phyloP scores from a whole-genome alignment of 2,329 filamentous ascomycete species.

The Fusarium cyanostomum region DNA sequence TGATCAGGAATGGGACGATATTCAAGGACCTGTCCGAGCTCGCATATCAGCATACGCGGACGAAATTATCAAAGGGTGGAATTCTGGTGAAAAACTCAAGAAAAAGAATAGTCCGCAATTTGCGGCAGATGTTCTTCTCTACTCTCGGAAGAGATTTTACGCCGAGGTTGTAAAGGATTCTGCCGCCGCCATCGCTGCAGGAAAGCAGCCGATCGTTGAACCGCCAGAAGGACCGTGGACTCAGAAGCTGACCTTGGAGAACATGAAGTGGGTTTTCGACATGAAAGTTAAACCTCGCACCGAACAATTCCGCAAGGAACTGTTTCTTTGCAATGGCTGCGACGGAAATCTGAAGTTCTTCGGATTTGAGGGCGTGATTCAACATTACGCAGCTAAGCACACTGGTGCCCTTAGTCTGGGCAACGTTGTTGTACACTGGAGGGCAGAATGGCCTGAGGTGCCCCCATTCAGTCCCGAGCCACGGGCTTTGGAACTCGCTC shows the following conservation, averaged over 20 bases:
- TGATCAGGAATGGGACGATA: constrained; percentile 76
- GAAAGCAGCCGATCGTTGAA: constrained; percentile 57
- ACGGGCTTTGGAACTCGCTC: constrained; percentile 45
- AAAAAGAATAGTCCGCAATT: constrained; percentile 73
- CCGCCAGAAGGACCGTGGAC: constrained; percentile 63
- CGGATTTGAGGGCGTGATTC: constrained; percentile 80
- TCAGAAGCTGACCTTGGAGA: constrained; percentile 76
- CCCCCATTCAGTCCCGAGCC: constrained; percentile 77
- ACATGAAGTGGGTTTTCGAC: constrained; percentile 88
- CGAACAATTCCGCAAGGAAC: constrained; percentile 71
- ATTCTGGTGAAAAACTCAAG: constrained; percentile 68
- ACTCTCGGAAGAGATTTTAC: constrained; percentile 74
- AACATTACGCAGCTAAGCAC: constrained; percentile 87
- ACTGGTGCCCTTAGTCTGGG: constrained; percentile 75
- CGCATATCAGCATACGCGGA: constrained; percentile 74
- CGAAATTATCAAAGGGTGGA: constrained; percentile 75
- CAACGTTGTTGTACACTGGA: constrained; percentile 80
- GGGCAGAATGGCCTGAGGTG: constrained; percentile 79
- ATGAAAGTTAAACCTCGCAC: constrained; percentile 77
- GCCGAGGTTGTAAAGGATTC: constrained; percentile 65
- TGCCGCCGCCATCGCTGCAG: constrained; percentile 56
- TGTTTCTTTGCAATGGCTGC: constrained; percentile 80
- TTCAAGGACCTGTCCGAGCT: constrained; percentile 73
- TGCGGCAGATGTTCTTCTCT: constrained; percentile 75
- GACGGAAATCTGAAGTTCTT: constrained; percentile 73